A percentile compares a stretch with the other conserved stretches of the same genome.
These are phyloP conservation scores for Francoa sonchifolia DNA, from an alignment of 441 rosid genomes.

Conservation along the genomic window DNA sequence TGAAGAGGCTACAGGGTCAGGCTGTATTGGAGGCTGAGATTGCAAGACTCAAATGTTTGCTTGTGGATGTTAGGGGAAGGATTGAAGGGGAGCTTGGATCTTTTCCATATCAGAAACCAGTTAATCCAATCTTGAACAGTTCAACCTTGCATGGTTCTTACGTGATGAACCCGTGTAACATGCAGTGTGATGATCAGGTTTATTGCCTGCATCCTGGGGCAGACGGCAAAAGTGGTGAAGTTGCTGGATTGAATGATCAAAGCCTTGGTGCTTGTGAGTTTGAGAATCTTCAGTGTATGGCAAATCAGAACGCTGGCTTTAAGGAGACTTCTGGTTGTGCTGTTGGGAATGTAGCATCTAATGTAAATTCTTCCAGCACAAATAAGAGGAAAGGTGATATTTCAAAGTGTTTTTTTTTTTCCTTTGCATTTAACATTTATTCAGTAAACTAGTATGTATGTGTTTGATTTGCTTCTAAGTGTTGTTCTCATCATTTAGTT, in stretches of 20 bases:
- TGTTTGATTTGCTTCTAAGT: background rate
- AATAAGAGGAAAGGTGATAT: constrained; percentile 63
- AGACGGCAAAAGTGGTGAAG: constrained; percentile 42
- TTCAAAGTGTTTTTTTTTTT: constrained; percentile 2
- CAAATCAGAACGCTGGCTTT: constrained; percentile 28
- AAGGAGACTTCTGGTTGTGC: constrained; percentile 28
- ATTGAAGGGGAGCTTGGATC: constrained; percentile 95
- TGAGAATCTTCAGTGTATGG: constrained; percentile 46
- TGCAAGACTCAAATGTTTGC: constrained; percentile 88
- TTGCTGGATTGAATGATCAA: constrained; percentile 30
- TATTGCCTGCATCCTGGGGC: constrained; percentile 51
- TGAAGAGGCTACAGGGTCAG: constrained; percentile 82
- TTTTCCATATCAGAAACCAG: constrained; percentile 78
- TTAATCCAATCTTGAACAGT: constrained; percentile 26
- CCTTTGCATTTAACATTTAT: no score
- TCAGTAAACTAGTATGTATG: background rate
- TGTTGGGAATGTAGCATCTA: constrained; percentile 17
- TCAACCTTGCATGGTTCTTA: constrained; percentile 28
- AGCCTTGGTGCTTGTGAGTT: constrained; percentile 47
- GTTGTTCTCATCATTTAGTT: no score
- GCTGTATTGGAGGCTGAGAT: constrained; percentile 83
- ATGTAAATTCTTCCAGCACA: constrained; percentile 27
- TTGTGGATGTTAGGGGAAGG: constrained; percentile 86
- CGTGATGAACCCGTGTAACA: constrained; percentile 72
- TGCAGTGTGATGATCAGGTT: constrained; percentile 55